These are phyloP conservation scores for Tetramitus jugosus DNA, from an alignment of 208 protist genomes.

Conservation along the genomic window DNA sequence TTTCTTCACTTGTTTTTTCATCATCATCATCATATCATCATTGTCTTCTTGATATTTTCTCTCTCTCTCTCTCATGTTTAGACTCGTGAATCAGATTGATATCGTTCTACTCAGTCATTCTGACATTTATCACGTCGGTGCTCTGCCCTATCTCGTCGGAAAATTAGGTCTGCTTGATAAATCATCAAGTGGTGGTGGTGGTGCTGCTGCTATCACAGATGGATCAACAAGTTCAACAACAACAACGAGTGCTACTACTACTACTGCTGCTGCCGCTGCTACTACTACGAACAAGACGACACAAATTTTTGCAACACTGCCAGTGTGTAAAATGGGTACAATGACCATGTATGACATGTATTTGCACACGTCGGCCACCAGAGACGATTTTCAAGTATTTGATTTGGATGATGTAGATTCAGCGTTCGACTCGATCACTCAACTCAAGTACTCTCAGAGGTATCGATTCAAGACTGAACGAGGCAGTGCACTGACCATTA, in stretches of 20 bases:
- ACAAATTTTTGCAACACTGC: constrained; percentile 62
- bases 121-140: constrained; percentile 59
- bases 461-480: not conserved
- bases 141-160: constrained; percentile 45
- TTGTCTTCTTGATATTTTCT: constrained; percentile 27
- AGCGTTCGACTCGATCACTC: not conserved
- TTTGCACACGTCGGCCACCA: not conserved
- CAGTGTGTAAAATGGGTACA: constrained; percentile 60
- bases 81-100: constrained; percentile 37
- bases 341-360: constrained; percentile 64
- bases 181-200: constrained; percentile 11
- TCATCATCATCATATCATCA: constrained; percentile 46
- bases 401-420: constrained; percentile 22
- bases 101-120: constrained; percentile 58
- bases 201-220: not conserved
- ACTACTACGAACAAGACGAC: no score
- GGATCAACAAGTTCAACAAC: constrained; percentile 26
- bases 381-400: constrained; percentile 23
- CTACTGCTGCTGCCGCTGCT: no score
- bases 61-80: not conserved
- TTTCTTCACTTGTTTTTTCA: no score
- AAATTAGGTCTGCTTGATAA: constrained; percentile 5
- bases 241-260: constrained; percentile 42
- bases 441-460: constrained; percentile 16
- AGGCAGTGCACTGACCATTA: not conserved